A percentile compares a stretch with the other conserved stretches of the same genome.
These are phyloP conservation scores for Sarcomyxa edulis DNA, from an alignment of 768 basidiomycete species.

Conservation along the genomic window DNA sequence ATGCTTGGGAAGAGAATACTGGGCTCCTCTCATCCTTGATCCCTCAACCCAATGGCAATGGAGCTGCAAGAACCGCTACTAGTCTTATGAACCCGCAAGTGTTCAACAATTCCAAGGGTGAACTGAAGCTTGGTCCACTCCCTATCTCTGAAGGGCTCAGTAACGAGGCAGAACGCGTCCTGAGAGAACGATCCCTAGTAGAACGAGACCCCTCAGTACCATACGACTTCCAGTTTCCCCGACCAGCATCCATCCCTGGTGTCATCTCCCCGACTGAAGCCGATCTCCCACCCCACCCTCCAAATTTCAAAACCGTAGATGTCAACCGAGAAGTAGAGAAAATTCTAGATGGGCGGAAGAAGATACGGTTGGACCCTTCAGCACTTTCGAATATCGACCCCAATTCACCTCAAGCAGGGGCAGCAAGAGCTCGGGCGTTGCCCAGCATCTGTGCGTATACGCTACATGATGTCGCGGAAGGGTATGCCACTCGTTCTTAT, in stretches of 20 bases:
- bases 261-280: constrained; percentile 57
- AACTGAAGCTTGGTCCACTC: constrained; percentile 80
- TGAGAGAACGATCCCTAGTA: constrained; percentile 78
- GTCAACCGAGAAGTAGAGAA: constrained; percentile 87
- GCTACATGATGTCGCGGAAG: constrained; percentile 90
- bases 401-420: constrained; percentile 52
- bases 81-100: constrained; percentile 56
- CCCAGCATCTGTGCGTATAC: constrained; percentile 97
- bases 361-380: constrained; percentile 85
- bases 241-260: constrained; percentile 47
- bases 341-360: constrained; percentile 85
- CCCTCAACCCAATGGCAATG: constrained; percentile 54
- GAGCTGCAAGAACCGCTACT: too few relatives aligned
- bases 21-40: constrained; percentile 78
- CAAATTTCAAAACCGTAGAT: constrained; percentile 79
- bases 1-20: constrained; percentile 82
- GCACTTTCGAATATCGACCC: constrained; percentile 50
- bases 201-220: constrained; percentile 65
- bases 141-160: constrained; percentile 78
- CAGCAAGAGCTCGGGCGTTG: constrained; percentile 59
- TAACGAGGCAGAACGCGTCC: constrained; percentile 70
- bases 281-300: constrained; percentile 79
- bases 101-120: constrained; percentile 72
- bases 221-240: constrained; percentile 54
- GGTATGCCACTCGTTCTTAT: constrained; percentile 51